Evolutionary conservation across 192 early-diverging fungal genomes (phyloP).

Genomic region (Linnemannia zychae): DNA sequence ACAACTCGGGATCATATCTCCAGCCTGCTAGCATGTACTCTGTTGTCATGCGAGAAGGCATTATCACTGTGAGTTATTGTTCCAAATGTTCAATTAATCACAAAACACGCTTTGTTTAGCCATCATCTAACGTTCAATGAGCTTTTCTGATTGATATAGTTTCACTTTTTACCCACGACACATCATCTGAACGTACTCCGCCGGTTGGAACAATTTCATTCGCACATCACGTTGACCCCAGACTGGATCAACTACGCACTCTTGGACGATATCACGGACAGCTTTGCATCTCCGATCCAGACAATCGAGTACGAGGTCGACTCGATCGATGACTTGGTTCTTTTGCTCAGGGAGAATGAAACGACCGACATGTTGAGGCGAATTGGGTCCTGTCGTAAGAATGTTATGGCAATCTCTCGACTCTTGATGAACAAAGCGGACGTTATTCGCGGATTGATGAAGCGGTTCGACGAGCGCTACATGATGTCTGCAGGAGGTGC

Average conservation of each 20-base stretch:
- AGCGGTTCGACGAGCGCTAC: conserved; percentile 70
- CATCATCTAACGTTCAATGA: not conserved
- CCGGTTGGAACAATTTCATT: conserved; percentile 87
- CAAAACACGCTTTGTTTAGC: not conserved
- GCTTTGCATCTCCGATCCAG: conserved; percentile 87
- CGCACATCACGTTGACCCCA: conserved; percentile 89
- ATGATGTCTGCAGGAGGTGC: conserved; percentile 36
- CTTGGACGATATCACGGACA: conserved; percentile 95
- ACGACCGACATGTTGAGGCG: conserved; percentile 83
- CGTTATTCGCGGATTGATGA: conserved; percentile 81
- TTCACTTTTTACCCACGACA: conserved; percentile 82
- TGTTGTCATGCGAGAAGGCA: conserved; percentile 75
- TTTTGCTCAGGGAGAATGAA: conserved; percentile 93
- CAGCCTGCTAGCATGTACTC: conserved; percentile 78
- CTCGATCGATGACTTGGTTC: conserved; percentile 93
- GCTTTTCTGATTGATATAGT: conserved; percentile 60
- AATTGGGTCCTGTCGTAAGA: conserved; percentile 80
- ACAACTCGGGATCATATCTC: conserved; percentile 70
- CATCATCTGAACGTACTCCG: conserved; percentile 89
- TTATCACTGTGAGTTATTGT: conserved; percentile 67
- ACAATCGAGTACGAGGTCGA: conserved; percentile 96
- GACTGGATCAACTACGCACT: conserved; percentile 99
- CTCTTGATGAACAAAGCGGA: conserved; percentile 81
- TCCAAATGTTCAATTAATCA: not conserved
- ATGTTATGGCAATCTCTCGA: conserved; percentile 77